Conservation (phyloP, 2,329 filamentous ascomycete genomes). For the Acephala macrosclerotiorum region DNA sequence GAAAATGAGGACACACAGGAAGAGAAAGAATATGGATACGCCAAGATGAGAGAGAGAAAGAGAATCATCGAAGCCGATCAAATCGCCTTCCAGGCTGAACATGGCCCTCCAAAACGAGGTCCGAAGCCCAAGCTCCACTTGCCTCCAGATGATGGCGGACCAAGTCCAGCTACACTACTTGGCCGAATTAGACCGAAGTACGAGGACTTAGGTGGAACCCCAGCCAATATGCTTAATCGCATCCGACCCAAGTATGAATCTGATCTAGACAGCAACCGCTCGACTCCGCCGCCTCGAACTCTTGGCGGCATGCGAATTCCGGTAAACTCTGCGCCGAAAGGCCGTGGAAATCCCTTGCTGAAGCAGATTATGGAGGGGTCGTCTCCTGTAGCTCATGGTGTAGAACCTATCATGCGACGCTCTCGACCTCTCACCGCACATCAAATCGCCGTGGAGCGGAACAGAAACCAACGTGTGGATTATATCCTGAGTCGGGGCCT, state of each 20-base stretch:
- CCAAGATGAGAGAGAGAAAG: slow-evolving; percentile 77
- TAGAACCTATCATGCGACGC: slow-evolving; percentile 56
- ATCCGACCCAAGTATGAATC: slow-evolving; percentile 70
- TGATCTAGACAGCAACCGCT: slow-evolving; percentile 59
- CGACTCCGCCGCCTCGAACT: slow-evolving; percentile 55
- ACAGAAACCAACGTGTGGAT: slow-evolving; percentile 80
- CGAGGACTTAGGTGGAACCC: slow-evolving; percentile 45
- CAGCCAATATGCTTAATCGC: slow-evolving; percentile 63
- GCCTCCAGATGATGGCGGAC: slow-evolving; percentile 51
- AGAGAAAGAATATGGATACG: slow-evolving; percentile 73
- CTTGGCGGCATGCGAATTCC: slow-evolving; percentile 44
- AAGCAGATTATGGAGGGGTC: slow-evolving; percentile 69
- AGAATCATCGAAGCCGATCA: slow-evolving; percentile 80
- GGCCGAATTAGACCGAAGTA: slow-evolving; percentile 71
- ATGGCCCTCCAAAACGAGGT: slow-evolving; percentile 63
- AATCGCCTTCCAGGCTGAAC: slow-evolving; percentile 48
- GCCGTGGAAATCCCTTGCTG: slow-evolving; percentile 52
- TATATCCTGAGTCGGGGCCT: slow-evolving; percentile 81
- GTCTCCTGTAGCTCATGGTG: slow-evolving; percentile 63
- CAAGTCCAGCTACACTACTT: slow-evolving; percentile 54
- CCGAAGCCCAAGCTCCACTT: slow-evolving; percentile 47
- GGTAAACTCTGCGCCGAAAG: slow-evolving; percentile 37
- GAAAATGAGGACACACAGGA: slow-evolving; percentile 80
- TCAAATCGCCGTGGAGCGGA: slow-evolving; percentile 81
- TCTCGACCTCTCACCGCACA: slow-evolving; percentile 81